These are phyloP conservation scores for Arachis hypogaea DNA, from an alignment of 306 rosid species.

Conservation along the genomic window DNA sequence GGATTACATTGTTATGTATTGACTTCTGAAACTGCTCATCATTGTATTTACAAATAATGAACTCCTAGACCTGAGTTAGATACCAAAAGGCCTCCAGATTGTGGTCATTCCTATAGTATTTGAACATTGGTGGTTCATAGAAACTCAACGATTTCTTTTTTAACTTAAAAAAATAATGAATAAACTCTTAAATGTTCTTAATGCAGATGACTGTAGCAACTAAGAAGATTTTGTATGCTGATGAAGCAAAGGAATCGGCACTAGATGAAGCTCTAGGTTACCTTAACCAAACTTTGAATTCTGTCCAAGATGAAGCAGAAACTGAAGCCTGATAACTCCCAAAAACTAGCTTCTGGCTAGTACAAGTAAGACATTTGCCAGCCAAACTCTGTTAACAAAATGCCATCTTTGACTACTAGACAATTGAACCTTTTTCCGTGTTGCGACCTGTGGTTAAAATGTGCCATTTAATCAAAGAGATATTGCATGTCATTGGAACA, in stretches of 20 bases:
- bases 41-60: conserved; percentile 1
- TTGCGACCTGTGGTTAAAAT: conserved; percentile 5
- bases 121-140: background rate
- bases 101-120: conserved; percentile 6
- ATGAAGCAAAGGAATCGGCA: conserved; percentile 84
- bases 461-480: conserved; percentile 30
- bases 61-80: conserved; percentile 5
- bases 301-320: conserved; percentile 40
- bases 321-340: conserved; percentile 40
- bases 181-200: conserved; percentile 32
- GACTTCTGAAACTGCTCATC: background rate
- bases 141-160: background rate
- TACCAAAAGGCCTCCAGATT: background rate
- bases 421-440: conserved; percentile 28
- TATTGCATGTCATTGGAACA: conserved; percentile 3
- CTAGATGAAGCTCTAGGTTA: conserved; percentile 81
- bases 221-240: conserved; percentile 84
- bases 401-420: conserved; percentile 23
- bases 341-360: conserved; percentile 30
- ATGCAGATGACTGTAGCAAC: conserved; percentile 78
- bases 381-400: conserved; percentile 18
- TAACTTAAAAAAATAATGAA: background rate
- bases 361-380: conserved; percentile 30
- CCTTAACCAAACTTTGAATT: conserved; percentile 48
- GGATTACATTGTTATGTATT: background rate